These are phyloP conservation scores for Lichtheimia hyalospora DNA, from an alignment of 371 early-diverging fungal species.

Conservation along the genomic window DNA sequence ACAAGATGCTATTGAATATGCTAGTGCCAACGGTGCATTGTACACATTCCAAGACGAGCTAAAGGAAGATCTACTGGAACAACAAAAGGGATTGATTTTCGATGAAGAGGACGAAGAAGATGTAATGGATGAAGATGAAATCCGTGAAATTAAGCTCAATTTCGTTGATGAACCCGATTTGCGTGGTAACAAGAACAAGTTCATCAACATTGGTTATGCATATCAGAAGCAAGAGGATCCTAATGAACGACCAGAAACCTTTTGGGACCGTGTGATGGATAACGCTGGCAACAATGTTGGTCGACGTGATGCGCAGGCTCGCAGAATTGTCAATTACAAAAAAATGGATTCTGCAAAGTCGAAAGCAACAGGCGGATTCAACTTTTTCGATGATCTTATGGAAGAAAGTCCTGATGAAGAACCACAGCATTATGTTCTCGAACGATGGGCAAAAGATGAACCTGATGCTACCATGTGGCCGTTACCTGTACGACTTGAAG, in stretches of 20 bases:
- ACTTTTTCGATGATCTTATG: conserved; percentile 27
- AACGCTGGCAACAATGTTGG: background rate
- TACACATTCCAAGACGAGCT: conserved; percentile 18
- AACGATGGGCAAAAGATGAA: conserved; percentile 40
- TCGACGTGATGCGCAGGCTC: conserved; percentile 7
- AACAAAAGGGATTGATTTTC: conserved; percentile 31
- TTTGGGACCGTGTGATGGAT: background rate
- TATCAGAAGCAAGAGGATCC: conserved; percentile 22
- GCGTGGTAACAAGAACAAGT: conserved; percentile 19
- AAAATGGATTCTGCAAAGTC: conserved; percentile 16
- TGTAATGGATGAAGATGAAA: conserved; percentile 57
- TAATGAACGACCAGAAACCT: background rate
- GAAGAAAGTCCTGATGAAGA: conserved; percentile 8
- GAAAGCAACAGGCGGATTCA: conserved; percentile 14
- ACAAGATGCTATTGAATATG: conserved; percentile 40
- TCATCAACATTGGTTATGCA: conserved; percentile 37
- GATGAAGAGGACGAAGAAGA: conserved; percentile 45
- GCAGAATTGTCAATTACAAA: conserved; percentile 40
- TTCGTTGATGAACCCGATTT: conserved; percentile 44
- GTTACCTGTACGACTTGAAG: conserved; percentile 44
- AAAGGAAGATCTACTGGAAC: conserved; percentile 31
- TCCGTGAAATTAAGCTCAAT: conserved; percentile 45
- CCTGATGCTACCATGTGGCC: conserved; percentile 59
- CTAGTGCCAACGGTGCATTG: conserved; percentile 10
- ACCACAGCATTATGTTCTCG: conserved; percentile 25